Conservation (phyloP, 495 filamentous ascomycete genomes). For the Pyrenopolyporus hunteri region DNA sequence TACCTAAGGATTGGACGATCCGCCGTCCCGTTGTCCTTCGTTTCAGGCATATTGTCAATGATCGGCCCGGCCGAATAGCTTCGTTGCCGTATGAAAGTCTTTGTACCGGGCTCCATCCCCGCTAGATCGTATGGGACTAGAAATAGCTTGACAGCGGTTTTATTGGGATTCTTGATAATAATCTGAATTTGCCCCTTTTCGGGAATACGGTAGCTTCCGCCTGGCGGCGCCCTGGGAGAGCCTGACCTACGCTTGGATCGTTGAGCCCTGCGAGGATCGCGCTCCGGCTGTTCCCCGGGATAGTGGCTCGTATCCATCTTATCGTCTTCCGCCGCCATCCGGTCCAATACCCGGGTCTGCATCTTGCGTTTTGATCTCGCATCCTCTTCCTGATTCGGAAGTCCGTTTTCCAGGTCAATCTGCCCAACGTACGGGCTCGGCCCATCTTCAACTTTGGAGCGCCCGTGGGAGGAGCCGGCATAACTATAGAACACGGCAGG, state of each 20-base stretch:
- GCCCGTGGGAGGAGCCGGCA: conserved; percentile 65
- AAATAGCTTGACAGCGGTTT: conserved; percentile 94
- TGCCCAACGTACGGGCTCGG: conserved; percentile 96
- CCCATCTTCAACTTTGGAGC: conserved; percentile 71
- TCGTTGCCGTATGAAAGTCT: conserved; percentile 95
- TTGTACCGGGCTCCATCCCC: conserved; percentile 95
- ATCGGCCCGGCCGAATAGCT: conserved; percentile 90
- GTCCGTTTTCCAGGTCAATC: conserved; percentile 85
- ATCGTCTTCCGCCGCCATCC: conserved; percentile 39
- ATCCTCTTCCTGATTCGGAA: conserved; percentile 58
- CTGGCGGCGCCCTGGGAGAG: conserved; percentile 75
- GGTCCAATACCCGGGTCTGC: conserved; percentile 42
- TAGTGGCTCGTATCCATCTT: conserved; percentile 35
- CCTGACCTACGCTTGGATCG: conserved; percentile 66
- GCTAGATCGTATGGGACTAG: conserved; percentile 91
- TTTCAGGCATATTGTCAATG: conserved; percentile 66
- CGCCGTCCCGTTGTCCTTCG: conserved; percentile 42
- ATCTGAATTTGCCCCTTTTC: conserved; percentile 96
- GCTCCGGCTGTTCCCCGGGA: conserved; percentile 41
- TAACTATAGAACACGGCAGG: conserved; percentile 98
- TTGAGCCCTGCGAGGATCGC: conserved; percentile 46
- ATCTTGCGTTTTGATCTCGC: conserved; percentile 55
- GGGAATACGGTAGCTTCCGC: conserved; percentile 92
- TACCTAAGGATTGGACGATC: conserved; percentile 87
- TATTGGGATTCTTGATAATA: conserved; percentile 95